Evolutionary conservation across 345 rosid genomes (phyloP), one percentile per base, ranked within the genome.

Genomic region (Isatis tinctoria): DNA sequence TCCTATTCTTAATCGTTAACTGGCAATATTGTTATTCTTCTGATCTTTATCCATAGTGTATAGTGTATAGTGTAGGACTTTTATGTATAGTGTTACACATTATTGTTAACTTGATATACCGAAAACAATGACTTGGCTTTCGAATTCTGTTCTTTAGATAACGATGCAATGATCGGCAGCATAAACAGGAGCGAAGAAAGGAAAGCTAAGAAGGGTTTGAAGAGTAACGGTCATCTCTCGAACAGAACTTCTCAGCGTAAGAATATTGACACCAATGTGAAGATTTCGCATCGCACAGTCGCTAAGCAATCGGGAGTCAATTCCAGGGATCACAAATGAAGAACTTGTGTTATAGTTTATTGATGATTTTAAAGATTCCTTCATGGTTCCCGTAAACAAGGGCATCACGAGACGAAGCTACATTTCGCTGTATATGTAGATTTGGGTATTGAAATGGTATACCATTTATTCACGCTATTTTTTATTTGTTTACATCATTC

Each of bases 131-230:
- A 72, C 26, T 64, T 5, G n/a, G 57, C 9, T 51, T 11, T 74
- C 2, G 35, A 4, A 33, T 40, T 24, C 10, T 53, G 35, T 52
- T 43, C 2, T 69, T 17, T 63, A 76, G 79, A 70, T n/a, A 76
- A 76, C 27, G 79, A 76, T 63, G 75, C 41, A n/a, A 12, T 76
- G 60, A 76, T 76, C 14, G 79, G 79, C 8, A 69, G 24, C 71
- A 76, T 76, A 18, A 76, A 69, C 70, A 76, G 5, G 33, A 76
- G 10, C 3, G 66, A 76, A 63, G 79, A 76, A 65, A 69, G 45
- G 18, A 76, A 69, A 76, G 75, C 60, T 43, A 69, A 62, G 43
- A 76, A 44, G 52, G 52, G 51, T 76, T 53, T 44, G 13, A 69
- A 63, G 71, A 69, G 52, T 44, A 3, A 43, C 14, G 48, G 17